A percentile compares a stretch with the other conserved stretches of the same genome.
Conservation (phyloP, 352 stramenopile genomes). For the Pythium oligandrum region DNA sequence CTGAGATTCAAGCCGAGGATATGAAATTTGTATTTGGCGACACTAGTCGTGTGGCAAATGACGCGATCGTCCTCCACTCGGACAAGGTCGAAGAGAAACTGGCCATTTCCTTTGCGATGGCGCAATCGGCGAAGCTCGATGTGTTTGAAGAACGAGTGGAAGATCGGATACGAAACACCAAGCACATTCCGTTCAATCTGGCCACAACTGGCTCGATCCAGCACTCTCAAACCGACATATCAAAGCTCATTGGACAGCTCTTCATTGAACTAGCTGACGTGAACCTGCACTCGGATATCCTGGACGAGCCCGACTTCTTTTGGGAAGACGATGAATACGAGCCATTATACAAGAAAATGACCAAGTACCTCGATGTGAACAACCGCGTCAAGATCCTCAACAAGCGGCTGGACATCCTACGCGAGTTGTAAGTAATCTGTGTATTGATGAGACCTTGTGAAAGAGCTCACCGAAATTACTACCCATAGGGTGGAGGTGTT, state of each 20-base stretch:
- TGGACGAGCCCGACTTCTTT: slow-evolving; percentile 92
- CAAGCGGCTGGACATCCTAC: slow-evolving; percentile 90
- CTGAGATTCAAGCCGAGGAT: slow-evolving; percentile 51
- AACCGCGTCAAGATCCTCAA: slow-evolving; percentile 91
- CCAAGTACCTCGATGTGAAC: slow-evolving; percentile 91
- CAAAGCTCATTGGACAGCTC: slow-evolving; percentile 87
- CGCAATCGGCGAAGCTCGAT: slow-evolving; percentile 89
- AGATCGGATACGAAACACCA: slow-evolving; percentile 74
- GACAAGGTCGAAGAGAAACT: slow-evolving; percentile 82
- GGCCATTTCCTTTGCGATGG: slow-evolving; percentile 88
- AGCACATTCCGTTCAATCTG: slow-evolving; percentile 85
- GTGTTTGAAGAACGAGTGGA: slow-evolving; percentile 90
- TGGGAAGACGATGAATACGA: slow-evolving; percentile 92
- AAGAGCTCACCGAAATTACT: too few species aligned
- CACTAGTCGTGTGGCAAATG: slow-evolving; percentile 54
- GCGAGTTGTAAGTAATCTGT: slow-evolving; percentile 68
- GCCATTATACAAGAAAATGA: slow-evolving; percentile 86
- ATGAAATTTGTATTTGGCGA: slow-evolving; percentile 64
- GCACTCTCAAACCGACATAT: slow-evolving; percentile 88
- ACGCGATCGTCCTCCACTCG: slow-evolving; percentile 77
- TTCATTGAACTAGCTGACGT: slow-evolving; percentile 87
- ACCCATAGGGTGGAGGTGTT: slow-evolving; percentile 81
- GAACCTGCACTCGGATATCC: slow-evolving; percentile 92
- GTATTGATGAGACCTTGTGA: neutral
- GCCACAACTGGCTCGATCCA: slow-evolving; percentile 82